Base-by-base conservation (phyloP, 1,139 yeast species). In the Hansenula sp. region DNA sequence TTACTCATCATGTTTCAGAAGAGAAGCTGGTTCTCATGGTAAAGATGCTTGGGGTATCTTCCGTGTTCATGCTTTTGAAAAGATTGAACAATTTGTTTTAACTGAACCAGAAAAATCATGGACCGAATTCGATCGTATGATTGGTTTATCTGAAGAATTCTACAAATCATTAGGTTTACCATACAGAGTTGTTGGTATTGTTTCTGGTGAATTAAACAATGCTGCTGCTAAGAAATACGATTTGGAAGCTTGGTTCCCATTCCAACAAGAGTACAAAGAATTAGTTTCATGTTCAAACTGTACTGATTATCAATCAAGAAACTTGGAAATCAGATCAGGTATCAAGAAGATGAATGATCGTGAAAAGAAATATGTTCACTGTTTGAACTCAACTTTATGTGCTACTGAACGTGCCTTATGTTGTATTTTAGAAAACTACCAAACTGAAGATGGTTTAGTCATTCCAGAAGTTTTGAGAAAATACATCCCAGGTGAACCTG, bases 41-140 rank as follows among this genome's bases (percentile, higher is more conserved):
- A 92, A 92, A 68, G 99, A 92, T 62, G 98, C 99, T 36, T 94
- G 99, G 98, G 98, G 99, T 69, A 90, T 94, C 55, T 92, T 92
- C 81, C 83, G 99, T 69, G 98, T 92, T 44, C 99, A 92, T 64
- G 95, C 95, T 43, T 92, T 92, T 61, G 98, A 94, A 70, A 92
- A 92, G 71, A 88, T 92, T 59, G 99, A 92, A 72, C 98, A 94
- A 69, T 92, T 90, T 62, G 85, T 86, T 52, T 68, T 92, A 57
- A 83, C 97, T 44, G 98, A 92, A 72, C 98, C 98, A 44, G 98
- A 90, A 64, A 88, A 90, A 62, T 90, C 97, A 7, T 92, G 97
- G 98, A 80, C 77, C 47, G 97, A 90, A 74, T 92, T 94, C 57
- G 97, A 92, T 63, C 79, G 84, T 64, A 92, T 92, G 98, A 90